Percentiles rank a stretch among this genome's conserved stretches.
Conservation (phyloP, 1,284 basidiomycete species). For the Inonotus obliquus region DNA sequence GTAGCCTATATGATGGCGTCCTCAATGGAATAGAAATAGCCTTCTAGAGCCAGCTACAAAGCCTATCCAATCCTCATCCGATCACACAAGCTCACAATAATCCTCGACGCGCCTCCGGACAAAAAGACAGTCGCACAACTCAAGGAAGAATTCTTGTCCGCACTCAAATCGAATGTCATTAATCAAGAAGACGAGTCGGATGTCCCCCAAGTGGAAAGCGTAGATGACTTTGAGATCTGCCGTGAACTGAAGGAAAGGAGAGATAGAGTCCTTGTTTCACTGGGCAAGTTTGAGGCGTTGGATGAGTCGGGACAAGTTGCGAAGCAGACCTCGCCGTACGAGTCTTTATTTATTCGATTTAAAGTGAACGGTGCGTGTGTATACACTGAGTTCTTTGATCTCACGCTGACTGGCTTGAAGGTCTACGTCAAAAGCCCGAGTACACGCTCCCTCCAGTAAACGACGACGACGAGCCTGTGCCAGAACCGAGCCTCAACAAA, state of each 20-base stretch:
- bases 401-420: background rate
- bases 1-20: background rate
- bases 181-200: constrained; percentile 29
- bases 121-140: constrained; percentile 47
- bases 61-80: constrained; percentile 62
- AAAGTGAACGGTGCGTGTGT: constrained; percentile 50
- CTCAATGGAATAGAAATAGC: background rate
- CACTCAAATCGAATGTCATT: constrained; percentile 45
- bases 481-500: constrained; percentile 29
- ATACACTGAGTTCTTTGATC: constrained; percentile 6
- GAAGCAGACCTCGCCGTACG: constrained; percentile 59
- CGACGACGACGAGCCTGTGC: constrained; percentile 38
- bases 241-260: constrained; percentile 47
- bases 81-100: constrained; percentile 63
- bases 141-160: constrained; percentile 59
- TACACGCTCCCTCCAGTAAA: constrained; percentile 38
- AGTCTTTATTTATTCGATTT: constrained; percentile 61
- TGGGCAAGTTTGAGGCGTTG: constrained; percentile 48
- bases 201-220: constrained; percentile 40
- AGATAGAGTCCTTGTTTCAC: constrained; percentile 27
- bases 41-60: constrained; percentile 30
- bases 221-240: constrained; percentile 63
- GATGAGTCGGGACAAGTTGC: constrained; percentile 38
- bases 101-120: constrained; percentile 49
- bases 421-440: constrained; percentile 39